Percentiles rank a stretch among this genome's conserved stretches.
These are phyloP conservation scores for Paecilomyces dactylethromorphus DNA, from an alignment of 2,329 filamentous ascomycete genomes.

Conservation along the genomic window DNA sequence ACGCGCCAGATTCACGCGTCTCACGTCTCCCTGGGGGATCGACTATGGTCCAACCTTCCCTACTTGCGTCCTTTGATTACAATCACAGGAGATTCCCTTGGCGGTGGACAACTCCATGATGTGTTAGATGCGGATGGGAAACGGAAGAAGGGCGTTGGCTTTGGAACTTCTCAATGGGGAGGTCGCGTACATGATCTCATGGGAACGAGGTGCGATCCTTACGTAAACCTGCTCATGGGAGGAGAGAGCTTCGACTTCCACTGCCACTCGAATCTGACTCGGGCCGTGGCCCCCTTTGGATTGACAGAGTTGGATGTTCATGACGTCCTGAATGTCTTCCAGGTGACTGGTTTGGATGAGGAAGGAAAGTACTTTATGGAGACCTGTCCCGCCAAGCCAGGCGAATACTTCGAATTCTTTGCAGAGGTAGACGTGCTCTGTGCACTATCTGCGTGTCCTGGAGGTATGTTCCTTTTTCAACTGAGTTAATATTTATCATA, in stretches of 20 bases:
- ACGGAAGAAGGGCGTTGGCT: conserved; percentile 33
- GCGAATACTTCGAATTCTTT: conserved; percentile 65
- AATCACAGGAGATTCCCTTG: conserved; percentile 61
- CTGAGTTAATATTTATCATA: neutral
- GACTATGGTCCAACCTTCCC: conserved; percentile 71
- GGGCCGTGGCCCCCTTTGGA: conserved; percentile 63
- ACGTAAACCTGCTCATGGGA: conserved; percentile 68
- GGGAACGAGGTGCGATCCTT: conserved; percentile 78
- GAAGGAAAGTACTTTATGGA: conserved; percentile 70
- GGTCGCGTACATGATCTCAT: conserved; percentile 70
- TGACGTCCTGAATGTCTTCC: conserved; percentile 80
- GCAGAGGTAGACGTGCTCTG: conserved; percentile 70
- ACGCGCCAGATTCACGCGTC: conserved; percentile 73
- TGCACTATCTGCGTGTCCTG: conserved; percentile 64
- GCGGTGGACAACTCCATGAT: conserved; percentile 29
- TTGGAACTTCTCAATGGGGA: conserved; percentile 46
- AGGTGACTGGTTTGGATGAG: conserved; percentile 70
- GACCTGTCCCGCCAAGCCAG: conserved; percentile 39
- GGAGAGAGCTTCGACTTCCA: conserved; percentile 71
- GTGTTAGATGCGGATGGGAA: conserved; percentile 29
- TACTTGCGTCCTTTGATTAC: conserved; percentile 70
- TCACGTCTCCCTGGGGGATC: conserved; percentile 65
- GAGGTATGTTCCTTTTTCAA: conserved; percentile 37
- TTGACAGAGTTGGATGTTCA: conserved; percentile 70
- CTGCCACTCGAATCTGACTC: conserved; percentile 74